Evolutionary conservation across 768 basidiomycete species (phyloP), one percentile per base, ranked within the genome.

Genomic region (Multifurca ochricompacta): DNA sequence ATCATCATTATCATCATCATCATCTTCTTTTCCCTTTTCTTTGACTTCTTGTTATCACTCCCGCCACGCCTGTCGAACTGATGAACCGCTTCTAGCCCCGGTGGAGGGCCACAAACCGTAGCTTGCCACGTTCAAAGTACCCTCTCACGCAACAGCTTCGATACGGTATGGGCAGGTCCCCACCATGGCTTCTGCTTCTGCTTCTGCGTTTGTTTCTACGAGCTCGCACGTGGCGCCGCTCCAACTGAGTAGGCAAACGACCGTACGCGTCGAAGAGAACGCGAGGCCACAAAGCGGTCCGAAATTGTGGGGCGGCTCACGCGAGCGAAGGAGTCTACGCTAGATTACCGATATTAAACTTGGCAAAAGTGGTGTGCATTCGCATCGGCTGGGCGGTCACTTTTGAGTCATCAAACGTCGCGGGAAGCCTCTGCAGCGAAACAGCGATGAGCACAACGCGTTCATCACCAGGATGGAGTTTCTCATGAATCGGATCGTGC

Each of bases 401-500:
- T 91, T 91, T 65, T 77, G 78, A n/a, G 72, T 71, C n/a, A 71
- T 91, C 35, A 79, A 81, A 63, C 90, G 89, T 1, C 74, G 82
- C 39, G 81, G 80, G 1, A 71, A 76, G 63, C 81, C 80, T 1
- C 67, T 83, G 4, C 59, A 64, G 1, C 63, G 66, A 35, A 65
- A 71, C 45, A 66, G 61, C 1, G 77, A 78, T 23, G 78, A 80
- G 56, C 65, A 68, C n/a, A 82, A 83, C 61, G 81, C 78, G 10
- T 82, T 79, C 67, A 83, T 93, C 55, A 77, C 77, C 6, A 74
- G 85, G 7, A 86, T 87, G 60, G 89, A 91, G 64, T 87, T 84
- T 61, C 71, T 92, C 44, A 82, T 92, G 83, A 93, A 91, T 61
- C 80, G 90, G 11, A 89, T 91, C 54, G 77, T 92, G 6, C 83